A percentile compares a stretch with the other conserved stretches of the same genome.
Conservation (phyloP, 345 rosid genomes). For the Durio zibethinus region DNA sequence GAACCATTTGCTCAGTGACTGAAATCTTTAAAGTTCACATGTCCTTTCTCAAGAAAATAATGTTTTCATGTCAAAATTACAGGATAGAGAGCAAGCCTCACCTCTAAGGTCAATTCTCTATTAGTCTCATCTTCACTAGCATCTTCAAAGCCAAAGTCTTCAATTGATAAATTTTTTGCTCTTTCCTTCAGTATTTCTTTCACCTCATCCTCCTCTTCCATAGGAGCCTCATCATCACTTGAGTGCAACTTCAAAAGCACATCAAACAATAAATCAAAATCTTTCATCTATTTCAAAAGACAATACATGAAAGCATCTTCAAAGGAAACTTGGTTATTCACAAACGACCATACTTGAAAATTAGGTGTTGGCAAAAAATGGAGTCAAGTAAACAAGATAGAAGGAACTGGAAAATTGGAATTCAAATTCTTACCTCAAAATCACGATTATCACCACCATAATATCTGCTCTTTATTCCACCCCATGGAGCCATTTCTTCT, state of each 20-base stretch:
- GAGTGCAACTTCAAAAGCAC: constrained; percentile 45
- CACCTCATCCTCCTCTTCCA: constrained; percentile 68
- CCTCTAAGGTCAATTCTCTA: constrained; percentile 72
- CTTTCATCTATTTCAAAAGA: constrained; percentile 3
- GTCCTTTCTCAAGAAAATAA: constrained; percentile 4
- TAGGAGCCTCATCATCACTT: constrained; percentile 75
- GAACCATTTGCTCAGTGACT: constrained; percentile 3
- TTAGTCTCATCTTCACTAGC: constrained; percentile 45
- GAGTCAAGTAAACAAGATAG: neutral
- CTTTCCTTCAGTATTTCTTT: constrained; percentile 45
- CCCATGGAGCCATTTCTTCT: constrained; percentile 45
- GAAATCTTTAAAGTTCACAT: constrained; percentile 16
- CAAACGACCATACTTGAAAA: neutral
- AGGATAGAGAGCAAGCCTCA: constrained; percentile 23
- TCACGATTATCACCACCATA: constrained; percentile 56
- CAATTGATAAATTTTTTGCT: constrained; percentile 42
- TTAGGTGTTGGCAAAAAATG: neutral
- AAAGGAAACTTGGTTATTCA: neutral
- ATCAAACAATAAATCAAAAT: neutral
- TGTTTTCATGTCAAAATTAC: neutral
- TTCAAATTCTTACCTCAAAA: constrained; percentile 44
- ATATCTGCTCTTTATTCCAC: constrained; percentile 38
- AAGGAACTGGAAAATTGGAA: neutral
- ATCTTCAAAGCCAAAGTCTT: constrained; percentile 77
- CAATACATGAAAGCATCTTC: neutral